phyloP scores from a whole-genome alignment of 768 basidiomycete species.

The Phylloporus arenicola region DNA sequence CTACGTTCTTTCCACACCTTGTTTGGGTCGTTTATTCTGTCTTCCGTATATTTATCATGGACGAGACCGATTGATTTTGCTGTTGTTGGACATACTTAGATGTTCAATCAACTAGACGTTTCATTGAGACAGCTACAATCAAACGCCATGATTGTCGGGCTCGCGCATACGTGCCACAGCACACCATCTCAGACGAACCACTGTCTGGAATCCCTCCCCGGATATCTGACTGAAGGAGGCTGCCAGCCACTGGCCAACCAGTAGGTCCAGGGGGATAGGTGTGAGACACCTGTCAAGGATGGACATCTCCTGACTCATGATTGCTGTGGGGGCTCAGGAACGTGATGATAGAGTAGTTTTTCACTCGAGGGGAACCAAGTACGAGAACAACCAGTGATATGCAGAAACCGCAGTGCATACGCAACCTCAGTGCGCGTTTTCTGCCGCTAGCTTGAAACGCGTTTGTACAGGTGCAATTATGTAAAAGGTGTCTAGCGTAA shows the following conservation, averaged over 20 bases:
- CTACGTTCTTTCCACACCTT: not conserved
- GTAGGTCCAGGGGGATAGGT: constrained; percentile 19
- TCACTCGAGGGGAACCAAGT: too few species aligned
- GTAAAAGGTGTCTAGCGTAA: not conserved
- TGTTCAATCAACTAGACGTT: too few species aligned
- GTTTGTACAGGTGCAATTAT: not conserved
- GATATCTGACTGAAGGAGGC: constrained; percentile 52
- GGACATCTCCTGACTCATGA: constrained; percentile 1
- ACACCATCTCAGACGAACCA: too few species aligned
- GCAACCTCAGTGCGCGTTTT: too few species aligned
- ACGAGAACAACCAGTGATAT: too few species aligned
- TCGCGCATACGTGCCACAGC: too few species aligned
- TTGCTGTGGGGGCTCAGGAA: not conserved
- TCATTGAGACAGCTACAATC: too few species aligned
- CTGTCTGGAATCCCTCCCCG: too few species aligned
- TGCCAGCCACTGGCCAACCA: constrained; percentile 44
- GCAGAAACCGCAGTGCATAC: too few species aligned
- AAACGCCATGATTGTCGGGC: too few species aligned
- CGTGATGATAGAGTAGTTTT: too few species aligned
- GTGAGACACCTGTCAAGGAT: not conserved
- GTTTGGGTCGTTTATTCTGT: not conserved
- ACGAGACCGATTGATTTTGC: not conserved
- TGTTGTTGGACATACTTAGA: not conserved
- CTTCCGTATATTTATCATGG: not conserved
- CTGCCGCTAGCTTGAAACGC: not conserved